phyloP scores from a whole-genome alignment of 2,329 filamentous ascomycete species.

The Tolypocladium album region DNA sequence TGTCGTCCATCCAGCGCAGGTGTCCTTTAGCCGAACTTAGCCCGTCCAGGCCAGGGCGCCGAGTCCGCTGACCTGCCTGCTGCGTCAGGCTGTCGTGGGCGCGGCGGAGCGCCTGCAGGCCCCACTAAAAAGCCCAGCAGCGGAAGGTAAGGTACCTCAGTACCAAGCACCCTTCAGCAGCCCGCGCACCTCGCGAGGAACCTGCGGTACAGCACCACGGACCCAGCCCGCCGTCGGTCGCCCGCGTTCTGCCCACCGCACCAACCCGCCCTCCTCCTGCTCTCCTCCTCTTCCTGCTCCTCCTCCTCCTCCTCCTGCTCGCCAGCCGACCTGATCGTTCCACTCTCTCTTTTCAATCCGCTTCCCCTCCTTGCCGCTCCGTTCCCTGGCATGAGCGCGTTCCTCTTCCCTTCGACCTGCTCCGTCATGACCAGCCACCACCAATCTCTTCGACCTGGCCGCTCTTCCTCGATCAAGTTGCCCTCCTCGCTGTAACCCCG shows the following conservation, averaged over 20 bases:
- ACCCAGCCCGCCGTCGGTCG: conserved; percentile 1
- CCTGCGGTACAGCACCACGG: neutral
- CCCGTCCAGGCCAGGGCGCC: neutral
- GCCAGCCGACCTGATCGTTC: neutral
- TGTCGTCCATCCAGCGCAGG: neutral
- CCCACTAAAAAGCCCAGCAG: neutral
- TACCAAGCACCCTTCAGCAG: neutral
- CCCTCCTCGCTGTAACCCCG: conserved; percentile 5
- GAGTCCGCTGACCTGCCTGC: neutral
- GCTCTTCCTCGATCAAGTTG: conserved; percentile 2
- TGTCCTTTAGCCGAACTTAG: neutral
- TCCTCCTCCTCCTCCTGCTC: conserved; percentile 2
- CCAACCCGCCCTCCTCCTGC: conserved; percentile 3
- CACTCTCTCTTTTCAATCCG: neutral
- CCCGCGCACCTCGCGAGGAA: neutral
- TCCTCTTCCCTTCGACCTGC: conserved; percentile 1
- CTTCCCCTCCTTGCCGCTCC: conserved; percentile 1
- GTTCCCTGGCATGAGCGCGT: conserved; percentile 4
- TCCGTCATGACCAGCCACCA: conserved; percentile 9
- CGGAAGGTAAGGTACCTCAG: neutral
- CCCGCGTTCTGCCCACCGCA: conserved; percentile 2
- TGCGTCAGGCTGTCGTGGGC: neutral
- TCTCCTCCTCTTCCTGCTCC: neutral
- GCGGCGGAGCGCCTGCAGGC: neutral
- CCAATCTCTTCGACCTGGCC: conserved; percentile 1